Evolutionary conservation across 805 yeast species (phyloP), one percentile per base, ranked within the genome.

Genomic region (Suhomyces tanzawaensis): DNA sequence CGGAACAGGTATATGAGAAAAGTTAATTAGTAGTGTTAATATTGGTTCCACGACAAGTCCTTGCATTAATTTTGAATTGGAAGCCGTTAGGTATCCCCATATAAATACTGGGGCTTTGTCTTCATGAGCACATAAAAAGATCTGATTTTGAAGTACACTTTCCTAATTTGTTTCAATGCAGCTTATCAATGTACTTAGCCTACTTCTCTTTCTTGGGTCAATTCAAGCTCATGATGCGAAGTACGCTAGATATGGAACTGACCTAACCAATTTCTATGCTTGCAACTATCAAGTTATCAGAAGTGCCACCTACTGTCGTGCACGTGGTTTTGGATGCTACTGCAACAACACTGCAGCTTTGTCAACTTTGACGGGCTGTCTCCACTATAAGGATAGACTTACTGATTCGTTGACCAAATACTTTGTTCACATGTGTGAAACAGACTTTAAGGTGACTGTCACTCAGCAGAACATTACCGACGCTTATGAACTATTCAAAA

Each of bases 341-440:
- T 64, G 70, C 44, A 35, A 30, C 7, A 52, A 59, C 34, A 33
- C 46, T 17, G 43, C 55, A 25, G 59, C 58, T 5, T 44, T 58
- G 40, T 65, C 69, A 15, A 51, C 66, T 3, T 39, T 60, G 35
- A 52, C 58, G 19, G 64, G 62, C 13, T 66, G 71, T 37, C 46
- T 50, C 18, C 36, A 40, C 17, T 19, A 27, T 7, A 26, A 36
- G 28, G 36, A 28, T 23, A 38, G 27, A 41, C 48, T 15, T 42
- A 41, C 36, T 41, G 45, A 30, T 13, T 32, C n/a, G 3, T 13
- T 29, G 12, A 37, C 17, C 11, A 41, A 39, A 34, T 34, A 7
- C 18, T 51, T 23, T 37, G 42, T 35, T 15, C 47, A 53, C 15
- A 40, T 38, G 12, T 62, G 67, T 44, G 36, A 46, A 18, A 44